Evolutionary conservation across 441 rosid genomes (phyloP).

Genomic region (Erysimum cheiri): DNA sequence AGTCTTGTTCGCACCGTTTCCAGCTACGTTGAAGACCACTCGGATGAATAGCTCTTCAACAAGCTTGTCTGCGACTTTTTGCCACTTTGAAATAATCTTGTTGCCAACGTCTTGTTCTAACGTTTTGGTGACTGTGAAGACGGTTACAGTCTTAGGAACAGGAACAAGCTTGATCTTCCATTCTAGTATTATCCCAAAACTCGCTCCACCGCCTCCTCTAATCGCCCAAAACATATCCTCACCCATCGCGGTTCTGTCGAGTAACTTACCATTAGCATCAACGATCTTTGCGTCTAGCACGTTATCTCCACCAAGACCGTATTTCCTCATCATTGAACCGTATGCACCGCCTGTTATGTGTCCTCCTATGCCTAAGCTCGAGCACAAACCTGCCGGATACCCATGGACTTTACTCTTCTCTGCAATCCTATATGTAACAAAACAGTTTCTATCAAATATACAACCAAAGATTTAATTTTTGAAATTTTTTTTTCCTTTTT

Average conservation of each 20-base stretch:
- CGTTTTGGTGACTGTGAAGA: constrained; percentile 48
- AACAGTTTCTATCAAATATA: not conserved
- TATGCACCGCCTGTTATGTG: constrained; percentile 68
- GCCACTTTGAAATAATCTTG: constrained; percentile 61
- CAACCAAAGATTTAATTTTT: no score
- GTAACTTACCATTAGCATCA: constrained; percentile 52
- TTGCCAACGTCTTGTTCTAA: constrained; percentile 49
- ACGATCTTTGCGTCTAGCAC: constrained; percentile 64
- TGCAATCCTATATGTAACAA: constrained; percentile 37
- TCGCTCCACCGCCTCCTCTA: constrained; percentile 70
- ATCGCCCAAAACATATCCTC: constrained; percentile 80
- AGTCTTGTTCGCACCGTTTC: constrained; percentile 43
- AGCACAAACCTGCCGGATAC: constrained; percentile 59
- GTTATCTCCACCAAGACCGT: constrained; percentile 60
- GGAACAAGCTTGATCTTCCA: constrained; percentile 69
- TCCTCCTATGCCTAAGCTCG: constrained; percentile 67
- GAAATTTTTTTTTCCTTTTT: no score
- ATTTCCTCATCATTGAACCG: constrained; percentile 63
- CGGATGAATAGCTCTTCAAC: constrained; percentile 62
- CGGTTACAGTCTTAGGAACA: constrained; percentile 47
- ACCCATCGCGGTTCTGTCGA: constrained; percentile 60
- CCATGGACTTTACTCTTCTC: constrained; percentile 59
- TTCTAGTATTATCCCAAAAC: constrained; percentile 62
- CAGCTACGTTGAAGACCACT: constrained; percentile 46
- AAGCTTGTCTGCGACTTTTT: constrained; percentile 51